Conservation (phyloP, 176 grass and related monocot genomes). For the Bolboschoenus planiculmis region DNA sequence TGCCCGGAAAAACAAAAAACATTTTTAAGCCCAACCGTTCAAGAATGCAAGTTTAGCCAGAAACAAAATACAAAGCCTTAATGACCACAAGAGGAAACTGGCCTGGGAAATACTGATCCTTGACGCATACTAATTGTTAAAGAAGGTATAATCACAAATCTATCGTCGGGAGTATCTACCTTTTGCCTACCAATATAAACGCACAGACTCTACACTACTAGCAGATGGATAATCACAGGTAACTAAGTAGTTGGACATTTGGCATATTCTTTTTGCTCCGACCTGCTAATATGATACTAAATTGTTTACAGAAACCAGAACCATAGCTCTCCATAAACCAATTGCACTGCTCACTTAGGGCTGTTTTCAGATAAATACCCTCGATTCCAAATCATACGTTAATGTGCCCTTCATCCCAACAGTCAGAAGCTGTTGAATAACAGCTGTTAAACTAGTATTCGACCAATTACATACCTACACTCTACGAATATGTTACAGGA, state of each 20-base stretch:
- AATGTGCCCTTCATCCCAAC: background rate
- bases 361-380: background rate
- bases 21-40: background rate
- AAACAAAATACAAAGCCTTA: background rate
- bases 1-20: slow-evolving; percentile 31
- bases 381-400: background rate
- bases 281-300: background rate
- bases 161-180: background rate
- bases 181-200: background rate
- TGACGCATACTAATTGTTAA: background rate
- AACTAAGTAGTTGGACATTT: background rate
- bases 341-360: background rate
- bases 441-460: background rate
- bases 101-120: background rate
- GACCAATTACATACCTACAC: background rate
- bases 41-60: too few relatives aligned
- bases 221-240: background rate
- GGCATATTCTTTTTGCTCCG: background rate
- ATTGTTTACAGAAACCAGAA: background rate
- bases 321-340: background rate
- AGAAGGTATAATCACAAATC: background rate
- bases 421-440: background rate
- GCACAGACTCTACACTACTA: background rate
- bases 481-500: background rate
- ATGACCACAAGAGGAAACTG: background rate